Evolutionary conservation across 768 basidiomycete genomes (phyloP).

Genomic region (Podaxis pistillaris): DNA sequence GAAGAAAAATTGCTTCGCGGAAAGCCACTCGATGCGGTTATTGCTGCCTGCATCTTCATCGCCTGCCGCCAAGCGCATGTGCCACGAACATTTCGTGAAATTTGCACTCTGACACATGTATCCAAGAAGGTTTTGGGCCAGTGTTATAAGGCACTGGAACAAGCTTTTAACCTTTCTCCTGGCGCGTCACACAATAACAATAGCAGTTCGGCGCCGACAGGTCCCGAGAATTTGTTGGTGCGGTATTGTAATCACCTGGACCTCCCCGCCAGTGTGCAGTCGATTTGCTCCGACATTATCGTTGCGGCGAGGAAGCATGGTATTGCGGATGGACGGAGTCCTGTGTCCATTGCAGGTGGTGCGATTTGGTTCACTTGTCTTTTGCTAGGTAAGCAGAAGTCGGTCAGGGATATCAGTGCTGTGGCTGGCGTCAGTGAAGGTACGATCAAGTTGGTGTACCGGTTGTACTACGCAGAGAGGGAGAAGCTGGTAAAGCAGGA

Average conservation of each 20-base stretch:
- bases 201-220: conserved; percentile 46
- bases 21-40: conserved; percentile 89
- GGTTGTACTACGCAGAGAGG: conserved; percentile 69
- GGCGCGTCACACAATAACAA: conserved; percentile 58
- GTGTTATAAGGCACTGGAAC: conserved; percentile 86
- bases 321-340: conserved; percentile 90
- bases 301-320: conserved; percentile 76
- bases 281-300: conserved; percentile 82
- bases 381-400: conserved; percentile 71
- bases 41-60: conserved; percentile 97
- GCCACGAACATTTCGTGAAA: conserved; percentile 95
- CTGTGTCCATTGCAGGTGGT: conserved; percentile 97
- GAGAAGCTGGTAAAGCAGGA: conserved; percentile 82
- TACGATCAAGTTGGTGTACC: conserved; percentile 90
- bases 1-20: conserved; percentile 92
- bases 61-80: conserved; percentile 94
- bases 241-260: conserved; percentile 94
- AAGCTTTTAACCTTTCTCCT: conserved; percentile 85
- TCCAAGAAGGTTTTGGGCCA: conserved; percentile 95
- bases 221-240: conserved; percentile 85
- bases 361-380: conserved; percentile 93
- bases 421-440: conserved; percentile 96
- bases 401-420: conserved; percentile 80
- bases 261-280: conserved; percentile 77
- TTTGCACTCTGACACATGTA: conserved; percentile 89